A percentile compares a stretch with the other conserved stretches of the same genome.
phyloP scores from a whole-genome alignment of 768 basidiomycete species.

The Pleurotus citrinopileatus region DNA sequence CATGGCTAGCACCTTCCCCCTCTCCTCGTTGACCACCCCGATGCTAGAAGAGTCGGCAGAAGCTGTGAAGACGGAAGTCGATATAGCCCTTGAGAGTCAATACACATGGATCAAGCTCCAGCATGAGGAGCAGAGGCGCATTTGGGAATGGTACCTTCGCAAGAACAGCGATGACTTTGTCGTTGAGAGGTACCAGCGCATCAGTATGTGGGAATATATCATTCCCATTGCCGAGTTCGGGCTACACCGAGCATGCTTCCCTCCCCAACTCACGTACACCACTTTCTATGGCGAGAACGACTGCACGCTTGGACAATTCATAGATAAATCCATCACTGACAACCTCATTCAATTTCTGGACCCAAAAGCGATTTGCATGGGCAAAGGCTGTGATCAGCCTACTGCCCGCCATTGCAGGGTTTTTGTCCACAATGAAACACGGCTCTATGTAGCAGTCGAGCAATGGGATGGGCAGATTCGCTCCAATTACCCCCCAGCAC shows the following conservation, averaged over 20 bases:
- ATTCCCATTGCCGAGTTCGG: slow-evolving; percentile 73
- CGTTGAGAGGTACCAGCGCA: slow-evolving; percentile 90
- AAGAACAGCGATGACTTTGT: slow-evolving; percentile 85
- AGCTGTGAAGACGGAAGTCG: slow-evolving; percentile 56
- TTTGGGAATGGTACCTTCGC: slow-evolving; percentile 95
- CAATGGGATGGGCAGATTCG: slow-evolving; percentile 81
- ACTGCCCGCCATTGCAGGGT: slow-evolving; percentile 82
- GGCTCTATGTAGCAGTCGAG: slow-evolving; percentile 82
- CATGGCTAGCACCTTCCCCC: background rate
- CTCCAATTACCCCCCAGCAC: slow-evolving; percentile 49
- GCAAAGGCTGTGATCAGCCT: slow-evolving; percentile 82
- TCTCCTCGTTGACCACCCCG: slow-evolving; percentile 26
- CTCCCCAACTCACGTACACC: slow-evolving; percentile 69
- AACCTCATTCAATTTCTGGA: slow-evolving; percentile 68
- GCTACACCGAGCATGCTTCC: slow-evolving; percentile 71
- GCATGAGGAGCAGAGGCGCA: slow-evolving; percentile 82
- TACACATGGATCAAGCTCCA: slow-evolving; percentile 71
- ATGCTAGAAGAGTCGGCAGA: slow-evolving; percentile 35
- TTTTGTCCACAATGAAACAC: slow-evolving; percentile 87
- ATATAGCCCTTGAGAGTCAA: slow-evolving; percentile 74
- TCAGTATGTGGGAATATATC: slow-evolving; percentile 76
- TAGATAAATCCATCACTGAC: slow-evolving; percentile 75
- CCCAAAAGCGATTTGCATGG: slow-evolving; percentile 74
- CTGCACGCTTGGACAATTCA: slow-evolving; percentile 88
- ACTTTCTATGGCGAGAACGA: slow-evolving; percentile 94